These are phyloP conservation scores for Apiospora pterosperma DNA, from an alignment of 2,329 filamentous ascomycete genomes.

Conservation along the genomic window DNA sequence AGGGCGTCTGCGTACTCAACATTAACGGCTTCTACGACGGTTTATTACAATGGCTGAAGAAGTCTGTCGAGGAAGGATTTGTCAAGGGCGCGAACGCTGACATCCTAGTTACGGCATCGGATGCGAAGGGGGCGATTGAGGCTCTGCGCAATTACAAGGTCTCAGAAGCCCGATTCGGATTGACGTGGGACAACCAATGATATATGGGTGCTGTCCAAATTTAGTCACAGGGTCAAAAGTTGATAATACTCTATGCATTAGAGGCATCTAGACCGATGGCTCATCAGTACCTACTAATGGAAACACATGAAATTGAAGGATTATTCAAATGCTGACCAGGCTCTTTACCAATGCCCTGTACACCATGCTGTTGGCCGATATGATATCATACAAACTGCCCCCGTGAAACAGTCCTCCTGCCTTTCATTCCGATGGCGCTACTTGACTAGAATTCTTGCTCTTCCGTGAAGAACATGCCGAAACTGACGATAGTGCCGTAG, in stretches of 20 bases:
- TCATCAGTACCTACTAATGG: background rate
- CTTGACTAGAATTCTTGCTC: slow-evolving; percentile 80
- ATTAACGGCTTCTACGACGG: slow-evolving; percentile 91
- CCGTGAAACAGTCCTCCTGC: background rate
- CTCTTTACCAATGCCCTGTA: slow-evolving; percentile 2
- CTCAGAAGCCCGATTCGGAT: slow-evolving; percentile 70
- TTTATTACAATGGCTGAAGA: slow-evolving; percentile 75
- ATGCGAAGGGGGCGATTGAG: slow-evolving; percentile 68
- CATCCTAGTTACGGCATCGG: slow-evolving; percentile 76
- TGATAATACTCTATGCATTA: background rate
- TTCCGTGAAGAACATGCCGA: slow-evolving; percentile 97
- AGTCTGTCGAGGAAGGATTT: slow-evolving; percentile 73
- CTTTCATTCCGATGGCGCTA: background rate
- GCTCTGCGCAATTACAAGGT: slow-evolving; percentile 72
- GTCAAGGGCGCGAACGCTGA: slow-evolving; percentile 65
- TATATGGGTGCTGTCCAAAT: background rate
- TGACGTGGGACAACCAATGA: slow-evolving; percentile 65
- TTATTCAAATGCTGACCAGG: slow-evolving; percentile 5
- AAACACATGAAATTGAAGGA: background rate
- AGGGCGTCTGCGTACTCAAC: slow-evolving; percentile 79
- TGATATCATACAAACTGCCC: slow-evolving; percentile 4
- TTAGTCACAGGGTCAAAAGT: background rate
- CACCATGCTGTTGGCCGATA: slow-evolving; percentile 2
- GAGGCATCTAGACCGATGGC: background rate
- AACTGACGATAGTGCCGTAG: slow-evolving; percentile 97